Percentiles rank a stretch among this genome's conserved stretches.
These are phyloP conservation scores for Silene vulgaris DNA, from an alignment of 179 eudicot genomes.

Conservation along the genomic window DNA sequence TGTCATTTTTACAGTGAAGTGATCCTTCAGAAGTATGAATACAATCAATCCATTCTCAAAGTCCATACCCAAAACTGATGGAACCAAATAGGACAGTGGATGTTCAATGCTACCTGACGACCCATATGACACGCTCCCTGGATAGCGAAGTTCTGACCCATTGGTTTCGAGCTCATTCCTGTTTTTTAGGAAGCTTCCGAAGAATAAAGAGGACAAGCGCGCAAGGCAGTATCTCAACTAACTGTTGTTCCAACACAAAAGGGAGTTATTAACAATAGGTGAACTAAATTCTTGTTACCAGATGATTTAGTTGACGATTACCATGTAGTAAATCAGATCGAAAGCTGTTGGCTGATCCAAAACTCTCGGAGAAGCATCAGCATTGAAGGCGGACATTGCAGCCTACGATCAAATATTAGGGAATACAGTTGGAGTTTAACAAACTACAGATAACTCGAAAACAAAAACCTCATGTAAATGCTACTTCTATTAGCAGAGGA, in stretches of 20 bases:
- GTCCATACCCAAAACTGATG: too few species aligned
- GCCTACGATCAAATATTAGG: conserved; percentile 40
- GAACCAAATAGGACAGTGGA: too few species aligned
- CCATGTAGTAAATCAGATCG: conserved; percentile 74
- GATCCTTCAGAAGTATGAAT: too few species aligned
- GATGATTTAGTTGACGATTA: conserved; percentile 21
- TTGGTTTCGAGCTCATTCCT: neutral
- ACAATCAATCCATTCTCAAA: too few species aligned
- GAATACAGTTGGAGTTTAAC: too few species aligned
- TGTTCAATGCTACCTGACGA: too few species aligned
- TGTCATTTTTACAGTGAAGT: too few species aligned
- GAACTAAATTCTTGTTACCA: neutral
- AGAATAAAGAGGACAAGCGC: neutral
- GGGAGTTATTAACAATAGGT: neutral
- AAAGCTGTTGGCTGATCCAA: conserved; percentile 64
- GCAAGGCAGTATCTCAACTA: neutral
- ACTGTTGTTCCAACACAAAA: neutral
- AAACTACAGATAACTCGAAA: too few species aligned
- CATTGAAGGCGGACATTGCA: conserved; percentile 62
- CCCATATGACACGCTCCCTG: too few species aligned
- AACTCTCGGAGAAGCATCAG: conserved; percentile 69
- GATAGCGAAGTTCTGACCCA: neutral
- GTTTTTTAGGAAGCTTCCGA: neutral
- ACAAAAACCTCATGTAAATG: too few species aligned
- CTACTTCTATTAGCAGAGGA: neutral